phyloP scores from a whole-genome alignment of 2,329 filamentous ascomycete genomes.

The Aspergillus texensis region DNA sequence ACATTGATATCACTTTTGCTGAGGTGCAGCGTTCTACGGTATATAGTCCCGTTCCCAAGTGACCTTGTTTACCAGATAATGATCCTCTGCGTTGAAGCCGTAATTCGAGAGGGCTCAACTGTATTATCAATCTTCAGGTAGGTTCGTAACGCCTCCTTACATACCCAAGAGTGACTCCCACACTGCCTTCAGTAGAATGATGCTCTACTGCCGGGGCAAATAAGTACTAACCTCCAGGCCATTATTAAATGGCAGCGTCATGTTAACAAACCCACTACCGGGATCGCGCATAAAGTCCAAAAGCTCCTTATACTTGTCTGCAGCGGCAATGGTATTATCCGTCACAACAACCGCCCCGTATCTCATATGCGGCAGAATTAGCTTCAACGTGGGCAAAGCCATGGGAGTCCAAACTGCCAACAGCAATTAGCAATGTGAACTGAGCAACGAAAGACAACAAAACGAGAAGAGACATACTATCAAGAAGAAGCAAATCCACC shows the following conservation, averaged over 20 bases:
- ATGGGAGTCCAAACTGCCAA: slow-evolving; percentile 43
- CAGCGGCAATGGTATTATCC: slow-evolving; percentile 40
- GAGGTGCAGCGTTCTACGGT: too few species aligned
- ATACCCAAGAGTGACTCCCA: too few species aligned
- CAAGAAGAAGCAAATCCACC: slow-evolving; percentile 62
- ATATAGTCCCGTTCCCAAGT: too few species aligned
- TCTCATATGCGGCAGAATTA: slow-evolving; percentile 37
- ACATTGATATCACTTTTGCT: too few species aligned
- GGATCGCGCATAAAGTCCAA: slow-evolving; percentile 50
- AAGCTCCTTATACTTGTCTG: slow-evolving; percentile 47
- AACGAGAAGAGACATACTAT: slow-evolving; percentile 55
- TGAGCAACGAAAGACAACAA: too few species aligned
- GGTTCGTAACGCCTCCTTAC: too few species aligned
- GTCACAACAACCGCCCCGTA: slow-evolving; percentile 41
- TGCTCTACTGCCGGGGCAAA: slow-evolving; percentile 4
- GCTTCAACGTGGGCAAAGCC: slow-evolving; percentile 42
- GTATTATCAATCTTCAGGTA: fast-evolving
- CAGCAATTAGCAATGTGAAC: neutral
- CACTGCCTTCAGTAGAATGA: neutral
- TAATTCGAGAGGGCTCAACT: neutral
- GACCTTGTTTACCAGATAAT: too few species aligned
- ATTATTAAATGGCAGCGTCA: slow-evolving; percentile 52
- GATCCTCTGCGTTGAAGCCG: too few species aligned
- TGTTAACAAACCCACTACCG: slow-evolving; percentile 52
- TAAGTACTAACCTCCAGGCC: slow-evolving; percentile 53